Percentiles rank a stretch among this genome's conserved stretches.
These are phyloP conservation scores for Coffea eugenioides DNA, from an alignment of 257 asterid species.

Conservation along the genomic window DNA sequence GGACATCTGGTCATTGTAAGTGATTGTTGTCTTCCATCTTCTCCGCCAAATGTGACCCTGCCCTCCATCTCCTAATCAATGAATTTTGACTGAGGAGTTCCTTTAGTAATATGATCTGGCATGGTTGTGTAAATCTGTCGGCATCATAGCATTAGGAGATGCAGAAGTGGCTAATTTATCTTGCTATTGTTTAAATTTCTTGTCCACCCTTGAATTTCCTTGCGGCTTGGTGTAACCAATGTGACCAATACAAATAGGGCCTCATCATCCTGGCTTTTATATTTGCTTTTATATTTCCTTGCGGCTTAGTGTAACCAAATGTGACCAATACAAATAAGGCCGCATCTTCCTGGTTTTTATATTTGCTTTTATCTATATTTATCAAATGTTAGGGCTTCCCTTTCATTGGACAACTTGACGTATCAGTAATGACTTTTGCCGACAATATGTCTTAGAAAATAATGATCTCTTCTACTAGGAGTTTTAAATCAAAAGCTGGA, in stretches of 20 bases:
- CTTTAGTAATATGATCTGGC: background rate
- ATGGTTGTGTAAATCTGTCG: background rate
- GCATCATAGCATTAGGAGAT: background rate
- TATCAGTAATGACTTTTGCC: background rate
- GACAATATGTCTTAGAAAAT: background rate
- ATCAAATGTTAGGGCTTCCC: background rate
- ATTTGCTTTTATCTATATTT: background rate
- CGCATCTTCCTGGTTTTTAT: background rate
- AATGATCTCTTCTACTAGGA: background rate
- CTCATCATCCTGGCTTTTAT: background rate
- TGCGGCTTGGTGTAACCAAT: background rate
- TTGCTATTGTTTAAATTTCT: background rate
- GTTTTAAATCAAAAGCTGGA: background rate
- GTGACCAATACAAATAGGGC: background rate
- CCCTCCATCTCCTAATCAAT: background rate
- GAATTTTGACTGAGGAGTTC: background rate
- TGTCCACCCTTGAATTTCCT: conserved; percentile 1
- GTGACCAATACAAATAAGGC: background rate
- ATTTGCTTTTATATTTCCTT: background rate
- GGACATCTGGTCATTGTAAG: background rate
- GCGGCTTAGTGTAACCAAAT: background rate
- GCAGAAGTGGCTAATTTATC: background rate
- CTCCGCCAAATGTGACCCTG: background rate
- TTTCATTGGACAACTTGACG: background rate
- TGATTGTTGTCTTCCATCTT: background rate